Evolutionary conservation across 257 asterid species (phyloP).

Genomic region (Forsythia viridissima): DNA sequence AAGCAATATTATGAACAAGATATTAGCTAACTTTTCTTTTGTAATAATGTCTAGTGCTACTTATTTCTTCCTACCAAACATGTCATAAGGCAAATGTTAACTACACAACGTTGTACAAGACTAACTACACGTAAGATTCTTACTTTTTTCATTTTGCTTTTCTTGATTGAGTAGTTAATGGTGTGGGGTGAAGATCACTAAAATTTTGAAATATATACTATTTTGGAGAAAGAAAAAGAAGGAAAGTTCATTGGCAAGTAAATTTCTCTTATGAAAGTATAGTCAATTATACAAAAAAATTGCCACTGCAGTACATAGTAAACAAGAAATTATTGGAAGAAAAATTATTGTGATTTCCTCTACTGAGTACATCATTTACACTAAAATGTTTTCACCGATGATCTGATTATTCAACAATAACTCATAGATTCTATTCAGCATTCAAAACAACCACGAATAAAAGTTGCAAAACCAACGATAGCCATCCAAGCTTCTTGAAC

Average conservation of each 20-base stretch:
- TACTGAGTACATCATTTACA: constrained; percentile 6
- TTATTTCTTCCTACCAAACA: not conserved
- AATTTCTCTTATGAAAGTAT: constrained; percentile 4
- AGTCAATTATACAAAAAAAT: not conserved
- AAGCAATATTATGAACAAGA: not conserved
- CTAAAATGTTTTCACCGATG: not conserved
- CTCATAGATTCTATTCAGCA: not conserved
- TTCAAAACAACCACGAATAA: constrained; percentile 21
- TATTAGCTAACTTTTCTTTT: too few species aligned
- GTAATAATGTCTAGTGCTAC: not conserved
- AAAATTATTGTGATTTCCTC: constrained; percentile 3
- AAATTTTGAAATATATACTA: not conserved
- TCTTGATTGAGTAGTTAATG: not conserved
- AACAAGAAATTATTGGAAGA: not conserved
- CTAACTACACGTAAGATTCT: too few species aligned
- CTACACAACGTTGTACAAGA: too few species aligned
- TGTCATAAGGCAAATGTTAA: too few species aligned
- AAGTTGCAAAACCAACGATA: constrained; percentile 24
- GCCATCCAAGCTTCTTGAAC: constrained; percentile 17
- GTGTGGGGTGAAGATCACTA: not conserved
- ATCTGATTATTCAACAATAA: not conserved
- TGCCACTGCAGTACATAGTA: not conserved
- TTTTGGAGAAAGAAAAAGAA: not conserved
- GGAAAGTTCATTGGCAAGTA: constrained; percentile 7
- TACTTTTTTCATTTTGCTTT: not conserved